Conservation (phyloP, 148 eudicot species). For the Fagopyrum esculentum region DNA sequence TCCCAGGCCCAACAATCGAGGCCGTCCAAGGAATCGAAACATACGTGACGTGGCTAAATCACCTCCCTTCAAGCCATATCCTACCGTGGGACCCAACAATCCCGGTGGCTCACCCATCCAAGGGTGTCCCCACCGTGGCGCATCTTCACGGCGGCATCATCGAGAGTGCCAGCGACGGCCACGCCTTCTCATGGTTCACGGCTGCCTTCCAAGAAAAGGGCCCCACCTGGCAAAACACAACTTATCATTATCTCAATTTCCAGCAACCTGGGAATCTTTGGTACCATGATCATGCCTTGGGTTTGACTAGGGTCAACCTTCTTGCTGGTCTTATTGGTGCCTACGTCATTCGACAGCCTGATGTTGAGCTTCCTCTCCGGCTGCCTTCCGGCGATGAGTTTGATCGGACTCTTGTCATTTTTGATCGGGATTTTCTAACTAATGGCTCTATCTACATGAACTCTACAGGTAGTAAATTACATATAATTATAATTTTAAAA, state of each 20-base stretch:
- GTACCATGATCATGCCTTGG: conserved; percentile 52
- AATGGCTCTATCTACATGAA: conserved; percentile 77
- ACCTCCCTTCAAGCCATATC: conserved; percentile 71
- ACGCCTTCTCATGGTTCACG: not conserved
- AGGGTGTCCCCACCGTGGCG: conserved; percentile 3
- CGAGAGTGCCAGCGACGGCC: conserved; percentile 1
- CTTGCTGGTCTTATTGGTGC: conserved; percentile 74
- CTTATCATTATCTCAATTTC: not conserved
- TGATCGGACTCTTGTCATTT: conserved; percentile 54
- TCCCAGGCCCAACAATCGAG: conserved; percentile 86
- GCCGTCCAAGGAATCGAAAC: conserved; percentile 61
- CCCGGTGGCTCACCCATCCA: not conserved
- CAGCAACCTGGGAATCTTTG: conserved; percentile 6
- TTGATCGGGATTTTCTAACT: conserved; percentile 45
- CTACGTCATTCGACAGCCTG: conserved; percentile 50
- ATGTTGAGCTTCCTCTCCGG: conserved; percentile 47
- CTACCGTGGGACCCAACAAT: conserved; percentile 86
- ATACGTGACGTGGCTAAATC: conserved; percentile 52
- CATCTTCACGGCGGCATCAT: conserved; percentile 8
- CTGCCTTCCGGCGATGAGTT: conserved; percentile 51
- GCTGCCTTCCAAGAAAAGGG: not conserved
- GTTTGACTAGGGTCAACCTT: conserved; percentile 75
- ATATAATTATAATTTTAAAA: no score
- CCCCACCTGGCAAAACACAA: not conserved
- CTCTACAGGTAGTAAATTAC: conserved; percentile 25